Percentiles rank a stretch among this genome's conserved stretches.
Evolutionary conservation across 768 basidiomycete genomes (phyloP).

Genomic region (Naganishia vaughanmartiniae): DNA sequence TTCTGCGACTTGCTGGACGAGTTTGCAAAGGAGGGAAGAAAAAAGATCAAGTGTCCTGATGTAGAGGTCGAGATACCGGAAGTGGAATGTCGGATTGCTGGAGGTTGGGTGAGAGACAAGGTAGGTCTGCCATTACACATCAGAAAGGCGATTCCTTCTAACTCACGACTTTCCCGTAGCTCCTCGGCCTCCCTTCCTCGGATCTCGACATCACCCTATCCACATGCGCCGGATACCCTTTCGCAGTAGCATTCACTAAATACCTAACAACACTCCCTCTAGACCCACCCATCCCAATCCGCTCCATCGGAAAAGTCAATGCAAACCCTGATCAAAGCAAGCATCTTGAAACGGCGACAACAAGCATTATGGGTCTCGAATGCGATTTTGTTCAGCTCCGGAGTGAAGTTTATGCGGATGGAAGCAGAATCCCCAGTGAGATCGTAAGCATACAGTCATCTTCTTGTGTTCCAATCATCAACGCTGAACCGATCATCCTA

Average conservation of each 20-base stretch:
- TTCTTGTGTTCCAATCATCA: background rate
- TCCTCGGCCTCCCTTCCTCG: conserved; percentile 74
- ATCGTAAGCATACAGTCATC: conserved; percentile 60
- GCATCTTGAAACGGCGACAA: conserved; percentile 91
- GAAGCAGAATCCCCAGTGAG: conserved; percentile 82
- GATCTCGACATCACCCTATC: conserved; percentile 92
- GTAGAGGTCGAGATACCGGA: conserved; percentile 59
- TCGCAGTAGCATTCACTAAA: conserved; percentile 72
- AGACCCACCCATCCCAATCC: conserved; percentile 38
- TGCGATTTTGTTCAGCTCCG: conserved; percentile 92
- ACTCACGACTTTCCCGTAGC: conserved; percentile 50
- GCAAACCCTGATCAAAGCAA: conserved; percentile 96
- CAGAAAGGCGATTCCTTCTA: background rate
- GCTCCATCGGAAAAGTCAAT: conserved; percentile 72
- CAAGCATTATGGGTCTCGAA: conserved; percentile 73
- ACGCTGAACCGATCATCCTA: background rate
- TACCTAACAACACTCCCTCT: conserved; percentile 56
- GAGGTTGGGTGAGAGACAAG: conserved; percentile 99
- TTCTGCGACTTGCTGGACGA: conserved; percentile 78
- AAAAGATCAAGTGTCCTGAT: conserved; percentile 44
- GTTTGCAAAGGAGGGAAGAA: conserved; percentile 62
- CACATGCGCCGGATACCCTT: conserved; percentile 83
- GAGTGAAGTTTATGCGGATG: conserved; percentile 82
- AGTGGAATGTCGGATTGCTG: conserved; percentile 78
- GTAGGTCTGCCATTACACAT: conserved; percentile 55